phyloP scores from a whole-genome alignment of 352 stramenopile species.

The Phytophthora macrochlamydospora region DNA sequence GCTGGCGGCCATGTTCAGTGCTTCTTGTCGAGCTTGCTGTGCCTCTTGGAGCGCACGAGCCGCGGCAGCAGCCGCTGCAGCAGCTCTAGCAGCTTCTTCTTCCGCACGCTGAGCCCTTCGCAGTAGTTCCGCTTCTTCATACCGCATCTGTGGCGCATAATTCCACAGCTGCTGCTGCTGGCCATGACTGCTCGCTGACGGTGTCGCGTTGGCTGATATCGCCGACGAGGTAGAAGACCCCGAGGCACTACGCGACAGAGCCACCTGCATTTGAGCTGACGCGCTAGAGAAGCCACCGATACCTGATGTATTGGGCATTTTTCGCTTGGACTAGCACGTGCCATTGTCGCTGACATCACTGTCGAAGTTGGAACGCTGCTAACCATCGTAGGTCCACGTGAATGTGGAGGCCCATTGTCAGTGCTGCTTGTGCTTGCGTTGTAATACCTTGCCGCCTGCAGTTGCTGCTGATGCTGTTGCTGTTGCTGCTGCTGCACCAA shows the following conservation, averaged over 20 bases:
- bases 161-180: slow-evolving; percentile 75
- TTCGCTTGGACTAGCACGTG: slow-evolving; percentile 26
- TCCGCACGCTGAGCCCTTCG: slow-evolving; percentile 73
- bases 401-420: slow-evolving; percentile 14
- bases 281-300: slow-evolving; percentile 26
- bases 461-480: slow-evolving; percentile 36
- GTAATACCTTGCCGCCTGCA: slow-evolving; percentile 46
- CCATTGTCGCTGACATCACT: slow-evolving; percentile 28
- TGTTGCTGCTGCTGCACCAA: slow-evolving; percentile 48
- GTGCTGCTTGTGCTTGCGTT: slow-evolving; percentile 25
- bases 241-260: slow-evolving; percentile 36
- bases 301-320: slow-evolving; percentile 22
- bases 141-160: slow-evolving; percentile 70
- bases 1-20: slow-evolving; percentile 82
- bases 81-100: slow-evolving; percentile 79
- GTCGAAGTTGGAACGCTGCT: slow-evolving; percentile 39
- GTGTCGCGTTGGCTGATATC: slow-evolving; percentile 30
- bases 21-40: slow-evolving; percentile 77
- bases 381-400: slow-evolving; percentile 31
- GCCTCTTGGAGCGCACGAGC: slow-evolving; percentile 78
- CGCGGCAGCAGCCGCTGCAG: slow-evolving; percentile 68
- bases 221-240: slow-evolving; percentile 36
- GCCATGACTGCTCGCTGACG: slow-evolving; percentile 23
- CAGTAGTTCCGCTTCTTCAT: slow-evolving; percentile 79
- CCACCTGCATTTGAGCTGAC: slow-evolving; percentile 36